Evolutionary conservation across 2,329 filamentous ascomycete species (phyloP), one percentile per base, ranked within the genome.

Genomic region (Nothophoma quercina): DNA sequence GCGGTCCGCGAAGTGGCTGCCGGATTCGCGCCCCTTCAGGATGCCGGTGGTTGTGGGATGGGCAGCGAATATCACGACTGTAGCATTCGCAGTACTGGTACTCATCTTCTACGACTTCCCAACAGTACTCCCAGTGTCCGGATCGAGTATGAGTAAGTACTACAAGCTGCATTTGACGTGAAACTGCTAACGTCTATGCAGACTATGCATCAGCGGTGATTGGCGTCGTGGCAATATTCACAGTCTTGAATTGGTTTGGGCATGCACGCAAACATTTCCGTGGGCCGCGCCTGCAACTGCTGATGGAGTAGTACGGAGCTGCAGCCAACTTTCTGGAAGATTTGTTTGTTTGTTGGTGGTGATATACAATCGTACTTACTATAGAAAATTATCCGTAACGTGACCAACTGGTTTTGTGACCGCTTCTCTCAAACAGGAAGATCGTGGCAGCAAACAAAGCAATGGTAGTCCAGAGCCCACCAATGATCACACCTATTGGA

Each of bases 51-150:
- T 35, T 1, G 3, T 72, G n/a, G 71, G 69, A 1, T 72, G 64
- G 64, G 38, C 57, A 0, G 58, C 55, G 3, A 73, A 73, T 45
- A 7, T 65, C 2, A 49, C 56, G 0, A 71, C 66, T 2, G 56
- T 73, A 1, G 36, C 39, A 1, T 68, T 67, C 12, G 58, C 60
- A 1, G 21, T 67, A 4, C 28, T 72, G 15, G 59, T 58, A 12
- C 49, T 70, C 5, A 28, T 72, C 6, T 73, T 72, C 45, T 74
- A 69, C 50, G 45, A 59, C 41, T 70, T 74, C 23, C 70, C 70
- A 3, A 55, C 64, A 7, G 43, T 41, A n/a, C 46, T 63, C 26
- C 68, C 68, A 1, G 64, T 67, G 2, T 64, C 56, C 9, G 66
- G 60, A 6, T 60, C 48, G 2, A 67, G 62, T 38, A 72, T 72